phyloP scores from a whole-genome alignment of 2,329 filamentous ascomycete genomes.

The Aspergillus sergii region DNA sequence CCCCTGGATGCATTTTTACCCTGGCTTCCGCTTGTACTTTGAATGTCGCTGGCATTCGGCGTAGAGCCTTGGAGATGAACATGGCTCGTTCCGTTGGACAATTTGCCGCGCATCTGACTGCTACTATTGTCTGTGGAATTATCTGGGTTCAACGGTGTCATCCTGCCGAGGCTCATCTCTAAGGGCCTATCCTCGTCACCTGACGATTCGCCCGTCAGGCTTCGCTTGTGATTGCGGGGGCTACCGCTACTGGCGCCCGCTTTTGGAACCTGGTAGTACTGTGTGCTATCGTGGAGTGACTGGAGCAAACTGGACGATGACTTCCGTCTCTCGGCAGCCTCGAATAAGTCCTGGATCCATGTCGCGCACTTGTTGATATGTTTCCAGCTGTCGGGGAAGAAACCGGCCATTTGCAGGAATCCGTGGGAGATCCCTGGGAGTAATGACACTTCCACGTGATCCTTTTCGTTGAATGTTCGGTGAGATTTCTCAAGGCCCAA shows the following conservation, averaged over 20 bases:
- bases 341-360: conserved; percentile 82
- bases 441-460: conserved; percentile 78
- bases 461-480: conserved; percentile 69
- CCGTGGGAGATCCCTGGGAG: conserved; percentile 91
- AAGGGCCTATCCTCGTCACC: conserved; percentile 80
- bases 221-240: conserved; percentile 50
- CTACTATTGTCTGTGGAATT: conserved; percentile 25
- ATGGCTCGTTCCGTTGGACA: neutral
- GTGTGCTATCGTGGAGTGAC: conserved; percentile 6
- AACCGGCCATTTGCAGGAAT: conserved; percentile 84
- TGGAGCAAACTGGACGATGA: conserved; percentile 22
- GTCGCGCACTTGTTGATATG: conserved; percentile 75
- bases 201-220: conserved; percentile 60
- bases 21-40: conserved; percentile 9
- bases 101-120: neutral
- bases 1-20: conserved; percentile 14
- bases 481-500: conserved; percentile 56
- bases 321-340: conserved; percentile 24
- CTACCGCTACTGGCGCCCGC: conserved; percentile 13
- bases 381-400: conserved; percentile 90
- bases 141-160: conserved; percentile 25
- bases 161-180: conserved; percentile 70
- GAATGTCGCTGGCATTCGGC: neutral
- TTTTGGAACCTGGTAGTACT: conserved; percentile 6
- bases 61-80: conserved; percentile 6